phyloP scores from a whole-genome alignment of 306 rosid species.

The Glycine tomentella region DNA sequence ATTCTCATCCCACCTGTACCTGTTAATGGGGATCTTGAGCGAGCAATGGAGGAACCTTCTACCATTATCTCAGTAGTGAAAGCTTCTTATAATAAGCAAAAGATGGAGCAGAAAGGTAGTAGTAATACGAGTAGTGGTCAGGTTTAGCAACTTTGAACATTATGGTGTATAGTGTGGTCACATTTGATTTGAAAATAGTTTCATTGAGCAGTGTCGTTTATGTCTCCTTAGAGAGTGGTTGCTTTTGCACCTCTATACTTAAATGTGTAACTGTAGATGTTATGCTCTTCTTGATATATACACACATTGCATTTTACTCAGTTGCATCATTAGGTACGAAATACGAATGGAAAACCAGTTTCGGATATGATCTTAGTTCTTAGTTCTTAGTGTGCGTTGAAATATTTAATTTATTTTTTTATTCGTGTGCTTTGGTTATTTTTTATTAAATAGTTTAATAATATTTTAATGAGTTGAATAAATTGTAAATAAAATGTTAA shows the following conservation, averaged over 20 bases:
- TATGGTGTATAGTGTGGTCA: neutral
- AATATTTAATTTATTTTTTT: no score
- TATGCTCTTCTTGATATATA: neutral
- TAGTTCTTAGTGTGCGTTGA: no score
- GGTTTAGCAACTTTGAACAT: constrained; percentile 28
- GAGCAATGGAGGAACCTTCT: constrained; percentile 73
- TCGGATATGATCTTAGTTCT: no score
- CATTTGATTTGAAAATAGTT: neutral
- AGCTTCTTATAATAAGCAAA: constrained; percentile 41
- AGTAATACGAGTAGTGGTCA: constrained; percentile 6
- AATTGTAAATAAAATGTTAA: no score
- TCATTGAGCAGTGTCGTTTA: neutral
- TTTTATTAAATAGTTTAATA: no score
- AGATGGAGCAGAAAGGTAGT: constrained; percentile 4
- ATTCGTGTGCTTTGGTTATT: no score
- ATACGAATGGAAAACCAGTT: no score
- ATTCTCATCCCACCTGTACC: constrained; percentile 49
- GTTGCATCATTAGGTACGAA: neutral
- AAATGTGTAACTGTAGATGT: neutral
- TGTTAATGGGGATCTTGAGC: constrained; percentile 44
- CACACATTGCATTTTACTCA: neutral
- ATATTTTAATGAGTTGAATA: no score
- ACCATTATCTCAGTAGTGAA: constrained; percentile 61
- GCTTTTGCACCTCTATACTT: no score
- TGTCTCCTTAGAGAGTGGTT: neutral